Base-by-base conservation (phyloP, 371 early-diverging fungal species). In the Haplosporangium sp. region DNA sequence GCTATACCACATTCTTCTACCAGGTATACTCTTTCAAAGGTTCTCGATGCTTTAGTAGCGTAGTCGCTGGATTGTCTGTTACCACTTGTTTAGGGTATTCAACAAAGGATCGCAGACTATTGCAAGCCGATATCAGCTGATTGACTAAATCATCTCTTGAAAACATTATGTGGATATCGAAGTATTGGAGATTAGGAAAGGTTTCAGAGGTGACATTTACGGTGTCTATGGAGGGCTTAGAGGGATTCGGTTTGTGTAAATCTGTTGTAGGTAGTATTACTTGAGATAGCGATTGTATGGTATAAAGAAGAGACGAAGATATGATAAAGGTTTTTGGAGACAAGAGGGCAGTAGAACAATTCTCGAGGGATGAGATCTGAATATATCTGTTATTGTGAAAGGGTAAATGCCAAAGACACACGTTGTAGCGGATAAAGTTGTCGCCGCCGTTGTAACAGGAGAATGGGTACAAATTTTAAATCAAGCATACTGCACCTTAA, bases 101-200 rank as follows among this genome's bases (percentile, higher is more conserved):
- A 35, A 35, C 37, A 17, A 48, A 62, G 2, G 63, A 47, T 1
- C 35, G 34, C 63, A 56, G 38, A 20, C 48, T 55, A 11, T 66
- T 3, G 98, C 97, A 56, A 99, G 27, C 27, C 27, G 27, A 27
- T 27, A 27, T 27, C 27, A 27, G 27, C 27, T 27, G 27, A 27
- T 27, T 27, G 27, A 27, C 27, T 27, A 27, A 27, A 27, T 27
- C 27, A 27, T 27, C 50, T 50, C n/a, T n/a, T n/a, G 10, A 13
- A 27, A n/a, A 56, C 34, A 50, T 1, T 0, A 34, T 17, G 34
- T 20, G 34, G 13, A 62, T 15, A 53, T 69, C 55, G 17, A 69
- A 27, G 19, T 69, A 58, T 9, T 57, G 63, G 37, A 63, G 56
- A 19, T 56, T 20, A 1, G 56, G 62, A 38, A 56, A 20, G 4